phyloP scores from a whole-genome alignment of 2,329 filamentous ascomycete genomes.

The Sordariomycetes sp. region DNA sequence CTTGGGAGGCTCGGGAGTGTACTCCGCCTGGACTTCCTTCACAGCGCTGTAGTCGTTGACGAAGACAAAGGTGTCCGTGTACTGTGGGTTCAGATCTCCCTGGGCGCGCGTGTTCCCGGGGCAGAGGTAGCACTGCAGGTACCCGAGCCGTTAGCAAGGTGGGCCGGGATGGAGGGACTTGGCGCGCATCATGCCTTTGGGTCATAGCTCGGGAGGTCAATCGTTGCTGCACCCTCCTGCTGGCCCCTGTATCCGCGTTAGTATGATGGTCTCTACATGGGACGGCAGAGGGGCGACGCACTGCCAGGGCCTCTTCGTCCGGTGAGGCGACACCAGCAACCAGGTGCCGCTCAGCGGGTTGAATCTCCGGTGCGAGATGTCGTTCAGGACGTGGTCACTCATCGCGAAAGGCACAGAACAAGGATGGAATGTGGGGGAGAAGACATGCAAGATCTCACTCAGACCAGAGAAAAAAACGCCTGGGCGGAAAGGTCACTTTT shows the following conservation, averaged over 20 bases:
- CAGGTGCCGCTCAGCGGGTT: conserved; percentile 86
- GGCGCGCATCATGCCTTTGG: conserved; percentile 39
- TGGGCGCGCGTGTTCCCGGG: conserved; percentile 83
- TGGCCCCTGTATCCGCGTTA: conserved; percentile 43
- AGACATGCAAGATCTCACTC: background rate
- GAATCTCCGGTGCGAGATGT: conserved; percentile 92
- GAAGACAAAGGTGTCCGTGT: conserved; percentile 82
- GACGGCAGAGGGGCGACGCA: conserved; percentile 35
- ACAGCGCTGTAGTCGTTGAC: conserved; percentile 97
- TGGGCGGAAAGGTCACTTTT: background rate
- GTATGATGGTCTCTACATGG: background rate
- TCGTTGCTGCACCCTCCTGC: conserved; percentile 61
- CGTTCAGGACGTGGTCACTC: conserved; percentile 72
- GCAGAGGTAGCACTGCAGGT: conserved; percentile 77
- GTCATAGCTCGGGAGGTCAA: conserved; percentile 69
- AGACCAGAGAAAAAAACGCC: background rate
- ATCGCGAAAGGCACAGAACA: conserved; percentile 27
- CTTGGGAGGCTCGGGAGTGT: conserved; percentile 34
- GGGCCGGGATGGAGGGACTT: background rate
- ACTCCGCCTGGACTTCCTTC: conserved; percentile 83
- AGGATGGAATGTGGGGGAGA: background rate
- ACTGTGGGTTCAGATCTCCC: conserved; percentile 78
- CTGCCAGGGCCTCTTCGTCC: conserved; percentile 98
- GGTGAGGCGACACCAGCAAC: conserved; percentile 90
- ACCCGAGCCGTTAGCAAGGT: background rate